phyloP scores from a whole-genome alignment of 129 eudicot species.

The Escallonia rubra region DNA sequence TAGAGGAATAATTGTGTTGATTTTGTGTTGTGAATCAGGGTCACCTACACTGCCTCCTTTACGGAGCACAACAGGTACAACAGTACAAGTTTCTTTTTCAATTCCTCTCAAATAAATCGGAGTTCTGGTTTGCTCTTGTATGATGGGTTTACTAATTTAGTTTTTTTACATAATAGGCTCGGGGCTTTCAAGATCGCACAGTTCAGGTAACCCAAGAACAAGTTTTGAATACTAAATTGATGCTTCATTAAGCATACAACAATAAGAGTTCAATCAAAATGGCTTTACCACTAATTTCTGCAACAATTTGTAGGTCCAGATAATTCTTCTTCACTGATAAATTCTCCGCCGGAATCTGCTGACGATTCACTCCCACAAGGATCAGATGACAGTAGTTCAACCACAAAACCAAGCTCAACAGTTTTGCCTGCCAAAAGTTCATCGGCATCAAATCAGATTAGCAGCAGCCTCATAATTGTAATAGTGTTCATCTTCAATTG shows the following conservation, averaged over 20 bases:
- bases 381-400: not conserved
- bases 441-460: constrained; percentile 9
- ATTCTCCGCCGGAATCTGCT: constrained; percentile 1
- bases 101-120: not conserved
- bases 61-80: constrained; percentile 7
- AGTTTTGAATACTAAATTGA: too few relatives aligned
- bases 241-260: not conserved
- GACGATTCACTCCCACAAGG: constrained; percentile 2
- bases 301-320: constrained; percentile 3
- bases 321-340: constrained; percentile 2
- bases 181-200: constrained; percentile 3
- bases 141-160: not conserved
- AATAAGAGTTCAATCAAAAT: not conserved
- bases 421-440: not conserved
- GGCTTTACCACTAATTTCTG: not conserved
- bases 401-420: not conserved
- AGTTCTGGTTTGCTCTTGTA: not conserved
- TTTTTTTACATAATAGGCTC: not conserved
- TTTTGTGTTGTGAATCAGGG: constrained; percentile 5
- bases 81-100: not conserved
- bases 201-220: not conserved
- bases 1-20: not conserved
- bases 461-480: not conserved
- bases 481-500: not conserved
- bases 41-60: constrained; percentile 17